Evolutionary conservation across 108 stramenopile genomes (phyloP).

Genomic region (Cylindrotheca fusiformis): DNA sequence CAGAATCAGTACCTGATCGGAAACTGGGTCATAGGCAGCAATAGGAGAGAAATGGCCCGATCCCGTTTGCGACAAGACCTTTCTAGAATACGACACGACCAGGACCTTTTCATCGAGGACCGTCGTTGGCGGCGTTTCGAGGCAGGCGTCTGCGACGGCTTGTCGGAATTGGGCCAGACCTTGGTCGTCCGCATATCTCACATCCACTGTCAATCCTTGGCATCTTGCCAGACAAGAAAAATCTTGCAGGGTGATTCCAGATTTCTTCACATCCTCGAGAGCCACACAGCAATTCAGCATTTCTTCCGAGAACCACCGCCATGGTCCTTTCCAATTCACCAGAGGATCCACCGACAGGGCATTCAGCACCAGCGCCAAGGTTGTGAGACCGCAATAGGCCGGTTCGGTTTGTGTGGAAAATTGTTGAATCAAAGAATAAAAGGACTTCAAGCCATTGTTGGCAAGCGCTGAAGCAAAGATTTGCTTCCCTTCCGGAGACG

Average conservation of each 20-base stretch:
- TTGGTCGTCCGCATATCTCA: constrained; percentile 35
- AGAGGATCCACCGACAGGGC: constrained; percentile 91
- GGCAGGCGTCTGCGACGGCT: constrained; percentile 56
- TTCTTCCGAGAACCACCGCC: constrained; percentile 94
- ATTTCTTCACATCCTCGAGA: constrained; percentile 59
- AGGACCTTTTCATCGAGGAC: constrained; percentile 12
- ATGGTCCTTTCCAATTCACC: constrained; percentile 90
- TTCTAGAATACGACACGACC: constrained; percentile 72
- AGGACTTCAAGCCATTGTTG: constrained; percentile 49
- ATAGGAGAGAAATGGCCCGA: constrained; percentile 95
- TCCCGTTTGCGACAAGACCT: constrained; percentile 85
- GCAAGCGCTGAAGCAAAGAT: constrained; percentile 52
- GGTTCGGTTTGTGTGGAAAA: constrained; percentile 87
- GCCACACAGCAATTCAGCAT: constrained; percentile 89
- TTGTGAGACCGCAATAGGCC: constrained; percentile 92
- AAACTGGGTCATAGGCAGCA: constrained; percentile 64
- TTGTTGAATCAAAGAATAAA: constrained; percentile 74
- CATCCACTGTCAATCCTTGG: constrained; percentile 67
- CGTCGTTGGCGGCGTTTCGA: constrained; percentile 14
- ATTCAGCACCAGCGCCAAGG: constrained; percentile 81
- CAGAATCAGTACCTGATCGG: constrained; percentile 75
- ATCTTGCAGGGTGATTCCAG: constrained; percentile 70
- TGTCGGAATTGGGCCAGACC: constrained; percentile 62
- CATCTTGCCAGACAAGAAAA: constrained; percentile 81
- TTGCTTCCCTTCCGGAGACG: constrained; percentile 47